phyloP scores from a whole-genome alignment of 2,329 filamentous ascomycete species.

The Davidsoniella neocaledoniae region DNA sequence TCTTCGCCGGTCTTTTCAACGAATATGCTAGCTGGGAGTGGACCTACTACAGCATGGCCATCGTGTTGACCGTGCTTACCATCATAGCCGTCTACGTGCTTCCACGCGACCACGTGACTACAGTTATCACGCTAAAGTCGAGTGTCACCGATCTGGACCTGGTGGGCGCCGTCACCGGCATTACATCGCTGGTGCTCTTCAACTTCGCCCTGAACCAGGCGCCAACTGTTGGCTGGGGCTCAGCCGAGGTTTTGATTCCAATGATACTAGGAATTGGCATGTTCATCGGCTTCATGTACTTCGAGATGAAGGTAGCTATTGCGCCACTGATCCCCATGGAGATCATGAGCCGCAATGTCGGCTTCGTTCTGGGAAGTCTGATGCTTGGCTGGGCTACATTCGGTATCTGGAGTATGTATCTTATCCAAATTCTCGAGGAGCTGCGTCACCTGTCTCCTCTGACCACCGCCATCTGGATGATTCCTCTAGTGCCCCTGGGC shows the following conservation, averaged over 20 bases:
- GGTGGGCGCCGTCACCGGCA: conserved; percentile 26
- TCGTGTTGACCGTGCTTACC: conserved; percentile 19
- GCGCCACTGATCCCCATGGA: conserved; percentile 41
- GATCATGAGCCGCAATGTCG: conserved; percentile 21
- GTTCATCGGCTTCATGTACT: conserved; percentile 36
- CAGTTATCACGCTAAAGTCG: background rate
- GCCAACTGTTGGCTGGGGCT: conserved; percentile 39
- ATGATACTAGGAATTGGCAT: conserved; percentile 41
- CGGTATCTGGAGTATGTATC: conserved; percentile 36
- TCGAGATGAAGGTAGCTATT: conserved; percentile 30
- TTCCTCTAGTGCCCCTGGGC: conserved; percentile 27
- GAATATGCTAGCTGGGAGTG: conserved; percentile 30
- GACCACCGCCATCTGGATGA: conserved; percentile 27
- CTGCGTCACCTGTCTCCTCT: conserved; percentile 27
- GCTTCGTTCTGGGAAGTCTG: conserved; percentile 32
- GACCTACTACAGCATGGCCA: conserved; percentile 26
- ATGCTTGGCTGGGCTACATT: conserved; percentile 38
- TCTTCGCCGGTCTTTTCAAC: conserved; percentile 25
- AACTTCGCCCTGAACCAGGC: conserved; percentile 55
- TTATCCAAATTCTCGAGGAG: conserved; percentile 31
- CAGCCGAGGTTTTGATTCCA: conserved; percentile 36
- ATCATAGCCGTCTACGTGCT: conserved; percentile 20
- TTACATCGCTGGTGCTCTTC: conserved; percentile 40
- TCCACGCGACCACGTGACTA: conserved; percentile 15
- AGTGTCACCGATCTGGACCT: conserved; percentile 21